phyloP scores from a whole-genome alignment of 164 flowering plant genomes.

The Annona squamosa region DNA sequence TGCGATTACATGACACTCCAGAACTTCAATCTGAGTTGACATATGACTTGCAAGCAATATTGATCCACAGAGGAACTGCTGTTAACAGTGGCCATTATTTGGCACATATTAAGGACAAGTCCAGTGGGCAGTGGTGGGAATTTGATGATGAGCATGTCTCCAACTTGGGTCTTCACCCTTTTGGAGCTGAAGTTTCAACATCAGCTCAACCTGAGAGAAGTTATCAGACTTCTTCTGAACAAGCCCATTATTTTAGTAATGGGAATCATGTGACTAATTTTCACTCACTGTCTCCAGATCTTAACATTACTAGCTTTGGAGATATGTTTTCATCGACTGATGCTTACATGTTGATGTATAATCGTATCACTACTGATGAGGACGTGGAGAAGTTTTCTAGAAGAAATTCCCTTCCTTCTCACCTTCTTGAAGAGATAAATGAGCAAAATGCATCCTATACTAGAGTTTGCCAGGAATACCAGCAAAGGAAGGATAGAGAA shows the following conservation, averaged over 20 bases:
- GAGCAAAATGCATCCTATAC: constrained; percentile 39
- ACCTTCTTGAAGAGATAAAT: constrained; percentile 56
- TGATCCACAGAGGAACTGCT: constrained; percentile 92
- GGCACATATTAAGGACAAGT: constrained; percentile 82
- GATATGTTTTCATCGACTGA: constrained; percentile 72
- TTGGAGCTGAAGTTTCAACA: constrained; percentile 61
- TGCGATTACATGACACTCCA: constrained; percentile 50
- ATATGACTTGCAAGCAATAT: constrained; percentile 80
- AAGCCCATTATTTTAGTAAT: constrained; percentile 19
- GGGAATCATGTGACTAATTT: constrained; percentile 25
- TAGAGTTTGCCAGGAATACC: constrained; percentile 50
- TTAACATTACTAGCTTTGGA: constrained; percentile 12
- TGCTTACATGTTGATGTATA: constrained; percentile 96
- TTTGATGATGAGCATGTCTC: constrained; percentile 94
- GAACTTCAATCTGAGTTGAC: constrained; percentile 25
- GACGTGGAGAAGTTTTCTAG: constrained; percentile 15
- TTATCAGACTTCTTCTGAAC: constrained; percentile 22
- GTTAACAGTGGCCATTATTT: constrained; percentile 94
- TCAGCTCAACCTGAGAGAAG: constrained; percentile 34
- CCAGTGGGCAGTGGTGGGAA: constrained; percentile 91
- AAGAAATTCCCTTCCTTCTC: constrained; percentile 42
- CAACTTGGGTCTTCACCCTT: constrained; percentile 70
- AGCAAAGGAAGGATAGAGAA: constrained; percentile 46
- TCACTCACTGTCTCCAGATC: constrained; percentile 25
- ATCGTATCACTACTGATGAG: constrained; percentile 24